Base-by-base conservation (phyloP, 176 grass and related monocot genomes). In the Guadua angustifolia region DNA sequence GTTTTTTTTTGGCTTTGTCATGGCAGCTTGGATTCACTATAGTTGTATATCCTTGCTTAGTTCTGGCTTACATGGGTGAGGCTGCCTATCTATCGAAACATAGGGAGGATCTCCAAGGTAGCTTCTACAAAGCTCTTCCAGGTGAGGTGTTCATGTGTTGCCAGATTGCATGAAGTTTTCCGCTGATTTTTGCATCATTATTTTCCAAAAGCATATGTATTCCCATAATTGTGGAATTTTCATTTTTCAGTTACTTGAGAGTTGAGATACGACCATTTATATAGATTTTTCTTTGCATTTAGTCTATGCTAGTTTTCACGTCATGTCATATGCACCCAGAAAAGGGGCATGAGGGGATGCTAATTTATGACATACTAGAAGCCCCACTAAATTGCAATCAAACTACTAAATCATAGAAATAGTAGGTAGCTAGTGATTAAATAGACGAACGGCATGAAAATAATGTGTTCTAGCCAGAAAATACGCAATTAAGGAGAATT, bases 21-120 rank as follows among this genome's bases (percentile, higher is more conserved):
- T 84, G 55, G 32, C 87, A 97, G 95, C 85, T 97, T 25, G 90
- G 88, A 79, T 97, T 97, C 86, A 88, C 86, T 66, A 58, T 90
- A 69, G 66, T 93, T 71, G 90, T 97, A 49, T 94, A 97, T 84
- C 95, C 92, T 79, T 97, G 92, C 86, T 86, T 97, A 68, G 88
- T 97, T 44, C 75, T 94, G 43, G 92, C 95, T 57, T 97, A 97
- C 80, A 97, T 97, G 95, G 95, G 95, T 42, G 95, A 97, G 73
- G 95, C 95, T 63, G 95, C 94, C 12, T 97, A 92, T 77, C 81
- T 97, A 33, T 97, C 95, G 0, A 88, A 92, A 72, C 95, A 97
- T 68, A 89, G 87, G 77, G 86, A 94, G 50, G 90, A 97, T 81
- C 88, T 97, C 11, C 88, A 93, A 49, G 91, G 88, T 78, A 97